Conservation (phyloP, 306 rosid genomes). For the Pueraria montana region DNA sequence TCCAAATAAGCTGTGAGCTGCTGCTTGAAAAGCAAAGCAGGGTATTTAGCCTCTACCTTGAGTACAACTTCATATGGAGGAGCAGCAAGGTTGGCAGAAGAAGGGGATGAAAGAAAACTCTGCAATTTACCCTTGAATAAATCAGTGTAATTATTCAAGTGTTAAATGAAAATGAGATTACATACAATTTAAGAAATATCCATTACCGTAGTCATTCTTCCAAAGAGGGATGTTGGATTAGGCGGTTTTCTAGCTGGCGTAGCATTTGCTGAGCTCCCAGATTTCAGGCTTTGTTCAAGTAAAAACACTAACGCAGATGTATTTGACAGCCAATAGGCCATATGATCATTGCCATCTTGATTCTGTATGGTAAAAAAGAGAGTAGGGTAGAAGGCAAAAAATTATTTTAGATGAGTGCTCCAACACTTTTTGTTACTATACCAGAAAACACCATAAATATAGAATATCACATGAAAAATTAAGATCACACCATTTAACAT, state of each 20-base stretch:
- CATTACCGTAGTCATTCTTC: slow-evolving; percentile 90
- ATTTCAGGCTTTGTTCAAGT: slow-evolving; percentile 81
- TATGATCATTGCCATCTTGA: slow-evolving; percentile 81
- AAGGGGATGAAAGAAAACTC: slow-evolving; percentile 88
- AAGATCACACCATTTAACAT: slow-evolving; percentile 6
- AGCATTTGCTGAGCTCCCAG: slow-evolving; percentile 56
- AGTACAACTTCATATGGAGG: slow-evolving; percentile 66
- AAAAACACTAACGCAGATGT: slow-evolving; percentile 81
- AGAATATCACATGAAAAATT: not conserved
- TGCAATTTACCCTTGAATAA: slow-evolving; percentile 49
- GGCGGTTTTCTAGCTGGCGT: slow-evolving; percentile 67
- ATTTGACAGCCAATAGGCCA: slow-evolving; percentile 94
- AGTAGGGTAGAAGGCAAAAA: slow-evolving; percentile 30
- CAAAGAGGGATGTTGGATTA: slow-evolving; percentile 80
- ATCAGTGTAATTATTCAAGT: slow-evolving; percentile 13
- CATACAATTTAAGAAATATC: slow-evolving; percentile 3
- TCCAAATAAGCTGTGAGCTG: slow-evolving; percentile 93
- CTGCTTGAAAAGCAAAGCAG: slow-evolving; percentile 93
- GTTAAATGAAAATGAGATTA: not conserved
- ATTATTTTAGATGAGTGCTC: not conserved
- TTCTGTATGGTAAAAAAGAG: slow-evolving; percentile 57
- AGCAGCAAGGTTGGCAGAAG: slow-evolving; percentile 75
- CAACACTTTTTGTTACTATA: not conserved
- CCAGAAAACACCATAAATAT: slow-evolving; percentile 29
- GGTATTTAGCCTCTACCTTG: slow-evolving; percentile 88